These are phyloP conservation scores for Conticribra weissflogii DNA, from an alignment of 108 stramenopile species.

Conservation along the genomic window DNA sequence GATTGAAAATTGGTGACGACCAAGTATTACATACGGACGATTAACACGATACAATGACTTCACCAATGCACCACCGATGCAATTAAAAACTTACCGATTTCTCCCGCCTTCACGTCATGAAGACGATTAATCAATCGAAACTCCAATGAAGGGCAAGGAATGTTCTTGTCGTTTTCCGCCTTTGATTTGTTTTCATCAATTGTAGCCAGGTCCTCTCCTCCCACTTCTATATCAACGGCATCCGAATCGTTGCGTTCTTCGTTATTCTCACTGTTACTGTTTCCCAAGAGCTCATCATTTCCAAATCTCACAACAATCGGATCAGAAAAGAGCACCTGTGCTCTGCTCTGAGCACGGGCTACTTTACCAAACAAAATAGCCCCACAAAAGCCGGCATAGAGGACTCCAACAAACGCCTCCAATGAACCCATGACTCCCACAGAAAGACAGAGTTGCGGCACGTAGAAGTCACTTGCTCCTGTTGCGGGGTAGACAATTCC, in stretches of 20 bases:
- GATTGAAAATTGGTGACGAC: too few relatives aligned
- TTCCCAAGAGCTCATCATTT: conserved; percentile 44
- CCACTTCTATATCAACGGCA: conserved; percentile 42
- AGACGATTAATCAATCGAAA: conserved; percentile 80
- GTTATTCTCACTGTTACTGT: conserved; percentile 16
- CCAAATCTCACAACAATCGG: conserved; percentile 81
- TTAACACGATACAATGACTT: too few relatives aligned
- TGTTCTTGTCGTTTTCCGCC: conserved; percentile 21
- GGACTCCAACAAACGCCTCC: conserved; percentile 73
- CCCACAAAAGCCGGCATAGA: conserved; percentile 76
- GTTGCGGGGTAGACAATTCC: conserved; percentile 72
- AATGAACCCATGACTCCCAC: conserved; percentile 69
- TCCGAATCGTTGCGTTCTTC: conserved; percentile 25
- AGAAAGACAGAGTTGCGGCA: conserved; percentile 52
- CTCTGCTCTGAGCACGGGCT: conserved; percentile 65
- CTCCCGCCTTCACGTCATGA: conserved; percentile 63
- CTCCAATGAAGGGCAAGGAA: conserved; percentile 76
- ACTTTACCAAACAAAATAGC: conserved; percentile 86
- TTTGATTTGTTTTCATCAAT: conserved; percentile 5
- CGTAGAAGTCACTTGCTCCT: conserved; percentile 48
- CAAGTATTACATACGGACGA: too few relatives aligned
- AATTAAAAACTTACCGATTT: conserved; percentile 49
- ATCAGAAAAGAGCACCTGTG: conserved; percentile 76
- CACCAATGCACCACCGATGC: too few relatives aligned
- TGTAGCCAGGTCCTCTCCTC: background rate